Conservation (phyloP, 208 protist species). For the Phytomonas francai region DNA sequence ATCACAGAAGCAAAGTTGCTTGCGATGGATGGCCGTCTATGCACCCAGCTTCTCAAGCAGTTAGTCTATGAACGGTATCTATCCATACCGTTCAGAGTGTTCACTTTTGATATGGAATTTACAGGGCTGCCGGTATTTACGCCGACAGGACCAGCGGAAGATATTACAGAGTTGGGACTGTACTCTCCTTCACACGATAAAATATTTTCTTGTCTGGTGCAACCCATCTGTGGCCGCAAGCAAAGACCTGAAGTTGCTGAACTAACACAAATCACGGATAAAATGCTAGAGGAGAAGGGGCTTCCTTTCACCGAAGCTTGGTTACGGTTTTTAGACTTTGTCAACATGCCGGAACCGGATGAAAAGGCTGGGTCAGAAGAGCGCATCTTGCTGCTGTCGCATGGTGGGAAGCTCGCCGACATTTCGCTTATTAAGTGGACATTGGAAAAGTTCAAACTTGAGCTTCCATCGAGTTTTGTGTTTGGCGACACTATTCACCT, state of each 20-base stretch:
- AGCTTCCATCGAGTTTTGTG: conserved; percentile 50
- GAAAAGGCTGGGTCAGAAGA: conserved; percentile 52
- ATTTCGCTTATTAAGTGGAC: conserved; percentile 84
- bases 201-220: conserved; percentile 65
- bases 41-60: conserved; percentile 52
- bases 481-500: conserved; percentile 87
- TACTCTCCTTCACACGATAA: conserved; percentile 71
- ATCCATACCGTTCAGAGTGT: conserved; percentile 80
- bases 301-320: conserved; percentile 77
- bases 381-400: conserved; percentile 70
- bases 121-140: conserved; percentile 80
- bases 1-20: conserved; percentile 73
- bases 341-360: conserved; percentile 56
- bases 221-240: conserved; percentile 44
- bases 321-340: conserved; percentile 54
- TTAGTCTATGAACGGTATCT: conserved; percentile 78
- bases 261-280: conserved; percentile 73
- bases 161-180: conserved; percentile 83
- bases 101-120: conserved; percentile 88
- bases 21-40: conserved; percentile 72
- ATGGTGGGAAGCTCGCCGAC: conserved; percentile 85
- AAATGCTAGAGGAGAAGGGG: conserved; percentile 57
- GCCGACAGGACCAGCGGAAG: conserved; percentile 74
- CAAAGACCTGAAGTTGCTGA: conserved; percentile 49
- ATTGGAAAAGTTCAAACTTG: conserved; percentile 56